phyloP scores from a whole-genome alignment of 371 early-diverging fungal species.

The Chytridium lagenaria region DNA sequence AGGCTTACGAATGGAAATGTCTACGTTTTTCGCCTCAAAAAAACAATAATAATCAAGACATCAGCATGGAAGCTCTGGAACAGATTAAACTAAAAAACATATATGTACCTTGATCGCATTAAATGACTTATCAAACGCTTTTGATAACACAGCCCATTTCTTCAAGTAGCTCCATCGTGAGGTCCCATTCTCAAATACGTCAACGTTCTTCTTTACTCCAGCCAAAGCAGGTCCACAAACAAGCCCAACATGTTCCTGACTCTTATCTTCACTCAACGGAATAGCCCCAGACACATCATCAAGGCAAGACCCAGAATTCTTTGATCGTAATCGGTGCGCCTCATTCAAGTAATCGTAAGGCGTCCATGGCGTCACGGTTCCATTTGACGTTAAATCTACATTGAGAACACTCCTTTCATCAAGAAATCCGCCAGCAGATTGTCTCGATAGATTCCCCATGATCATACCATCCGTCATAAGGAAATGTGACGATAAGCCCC shows the following conservation, averaged over 20 bases:
- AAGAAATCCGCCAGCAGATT: background rate
- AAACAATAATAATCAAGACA: background rate
- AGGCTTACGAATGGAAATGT: background rate
- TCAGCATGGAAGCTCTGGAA: background rate
- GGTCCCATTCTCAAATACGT: background rate
- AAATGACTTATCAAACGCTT: background rate
- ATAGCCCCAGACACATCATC: background rate
- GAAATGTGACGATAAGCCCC: background rate
- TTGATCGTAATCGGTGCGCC: background rate
- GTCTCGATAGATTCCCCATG: background rate
- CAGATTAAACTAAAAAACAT: background rate
- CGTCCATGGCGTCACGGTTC: background rate
- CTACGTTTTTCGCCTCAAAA: background rate
- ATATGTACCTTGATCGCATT: background rate
- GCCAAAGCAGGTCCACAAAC: background rate
- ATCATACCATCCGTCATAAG: background rate
- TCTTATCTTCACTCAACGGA: background rate
- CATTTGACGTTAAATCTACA: too few relatives aligned
- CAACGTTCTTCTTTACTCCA: background rate
- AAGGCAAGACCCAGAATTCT: background rate
- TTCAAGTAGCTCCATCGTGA: background rate
- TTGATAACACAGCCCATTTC: background rate
- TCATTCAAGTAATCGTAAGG: background rate
- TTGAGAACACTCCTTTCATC: background rate
- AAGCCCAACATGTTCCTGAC: background rate